Evolutionary conservation across 2,329 filamentous ascomycete genomes (phyloP), one percentile per base, ranked within the genome.

Genomic region (Didymella sp.): DNA sequence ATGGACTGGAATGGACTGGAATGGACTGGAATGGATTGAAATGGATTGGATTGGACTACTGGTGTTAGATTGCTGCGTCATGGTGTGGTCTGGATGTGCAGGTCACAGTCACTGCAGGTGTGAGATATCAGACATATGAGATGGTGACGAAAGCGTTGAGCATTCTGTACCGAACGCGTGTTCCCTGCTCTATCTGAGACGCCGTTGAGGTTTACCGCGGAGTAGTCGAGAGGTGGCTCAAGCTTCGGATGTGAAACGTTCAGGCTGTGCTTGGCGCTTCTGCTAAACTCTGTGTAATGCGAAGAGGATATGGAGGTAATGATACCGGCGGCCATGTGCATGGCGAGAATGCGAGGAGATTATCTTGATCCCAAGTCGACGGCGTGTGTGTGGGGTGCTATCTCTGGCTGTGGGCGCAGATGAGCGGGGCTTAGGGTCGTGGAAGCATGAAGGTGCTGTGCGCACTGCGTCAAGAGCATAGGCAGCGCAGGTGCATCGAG

Each of bases 261-360:
- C 55, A 48, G 28, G 4, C 19, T 44, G 24, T 15, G 19, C 45
- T 51, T 53, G 38, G 49, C 55, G 50, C 40, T 13, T n/a, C 42
- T 49, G 31, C 22, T 37, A 35, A 53, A 53, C 49, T 53, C 43
- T 50, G 40, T n/a, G n/a, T n/a, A 37, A 11, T 37, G 33, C 17
- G 4, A 19, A 11, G 33, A 19, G 33, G 33, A 37, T 8, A n/a
- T 37, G 15, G 19, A 19, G 33, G 17, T 19, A 19, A 19, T 19
- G 33, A 19, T 37, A 17, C 11, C 33, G 44, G 38, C 8, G 31
- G 45, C 45, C 31, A 33, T 13, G 13, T 40, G 31, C 38, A 55
- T 21, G 6, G 22, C 25, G n/a, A 47, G 15, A 8, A 47, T 35
- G 33, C 33, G 33, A 37, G 33, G 17, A 19, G 12, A 37, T 37